Percentiles rank a stretch among this genome's conserved stretches.
Evolutionary conservation across 345 rosid species (phyloP).

Genomic region (Toxicodendron radicans): DNA sequence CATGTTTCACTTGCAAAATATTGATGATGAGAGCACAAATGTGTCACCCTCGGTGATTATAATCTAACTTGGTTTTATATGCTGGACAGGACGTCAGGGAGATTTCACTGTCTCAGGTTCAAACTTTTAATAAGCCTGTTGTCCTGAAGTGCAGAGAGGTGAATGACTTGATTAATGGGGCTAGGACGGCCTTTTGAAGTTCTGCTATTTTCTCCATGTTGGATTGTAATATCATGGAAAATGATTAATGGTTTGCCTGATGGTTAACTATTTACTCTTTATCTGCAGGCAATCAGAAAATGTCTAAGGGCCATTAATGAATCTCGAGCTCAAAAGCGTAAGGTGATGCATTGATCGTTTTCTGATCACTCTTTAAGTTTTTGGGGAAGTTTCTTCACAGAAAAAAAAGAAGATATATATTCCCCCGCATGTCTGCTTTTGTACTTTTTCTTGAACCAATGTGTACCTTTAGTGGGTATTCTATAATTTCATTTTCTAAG

Average conservation of each 20-base stretch:
- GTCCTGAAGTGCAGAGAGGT: slow-evolving; percentile 93
- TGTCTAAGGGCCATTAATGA: slow-evolving; percentile 90
- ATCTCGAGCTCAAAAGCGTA: slow-evolving; percentile 95
- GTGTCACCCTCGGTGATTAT: slow-evolving; percentile 12
- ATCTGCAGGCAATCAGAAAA: slow-evolving; percentile 75
- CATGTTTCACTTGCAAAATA: slow-evolving; percentile 8
- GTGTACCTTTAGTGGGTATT: slow-evolving; percentile 9
- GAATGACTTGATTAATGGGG: slow-evolving; percentile 23
- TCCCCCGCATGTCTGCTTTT: not conserved
- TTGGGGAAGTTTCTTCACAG: not conserved
- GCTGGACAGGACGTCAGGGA: slow-evolving; percentile 79
- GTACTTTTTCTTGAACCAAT: not conserved
- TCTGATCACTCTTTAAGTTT: not conserved
- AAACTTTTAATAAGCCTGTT: slow-evolving; percentile 57
- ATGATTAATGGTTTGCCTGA: not conserved
- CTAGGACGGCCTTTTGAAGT: slow-evolving; percentile 4
- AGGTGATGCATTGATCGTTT: slow-evolving; percentile 50
- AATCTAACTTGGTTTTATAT: slow-evolving; percentile 22
- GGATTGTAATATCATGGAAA: not conserved
- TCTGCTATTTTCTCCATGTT: not conserved
- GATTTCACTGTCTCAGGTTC: slow-evolving; percentile 61
- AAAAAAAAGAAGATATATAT: not conserved
- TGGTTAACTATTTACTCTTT: slow-evolving; percentile 17
- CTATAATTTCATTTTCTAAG: not conserved
- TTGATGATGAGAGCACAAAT: not conserved